A percentile compares a stretch with the other conserved stretches of the same genome.
These are phyloP conservation scores for Beauveria varroae DNA, from an alignment of 2,329 filamentous ascomycete species.

Conservation along the genomic window DNA sequence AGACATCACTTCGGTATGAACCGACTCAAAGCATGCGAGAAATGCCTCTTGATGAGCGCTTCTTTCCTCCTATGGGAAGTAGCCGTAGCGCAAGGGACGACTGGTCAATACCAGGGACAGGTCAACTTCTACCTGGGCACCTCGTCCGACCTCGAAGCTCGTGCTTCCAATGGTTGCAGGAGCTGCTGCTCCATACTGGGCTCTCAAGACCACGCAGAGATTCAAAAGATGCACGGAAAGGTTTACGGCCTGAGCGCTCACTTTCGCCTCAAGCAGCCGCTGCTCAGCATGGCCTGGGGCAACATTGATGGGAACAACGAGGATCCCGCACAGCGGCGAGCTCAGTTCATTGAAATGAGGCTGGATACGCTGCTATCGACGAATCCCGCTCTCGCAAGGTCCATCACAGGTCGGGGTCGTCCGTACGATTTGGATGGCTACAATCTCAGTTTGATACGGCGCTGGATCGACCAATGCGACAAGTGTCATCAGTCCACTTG, in stretches of 20 bases:
- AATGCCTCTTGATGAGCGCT: background rate
- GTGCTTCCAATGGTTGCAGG: background rate
- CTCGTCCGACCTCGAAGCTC: constrained; percentile 1
- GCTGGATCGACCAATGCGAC: constrained; percentile 11
- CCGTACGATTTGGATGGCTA: constrained; percentile 3
- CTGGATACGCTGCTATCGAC: constrained; percentile 3
- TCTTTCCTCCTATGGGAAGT: background rate
- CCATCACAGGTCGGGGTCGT: background rate
- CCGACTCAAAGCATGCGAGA: background rate
- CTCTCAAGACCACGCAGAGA: background rate
- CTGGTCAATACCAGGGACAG: background rate
- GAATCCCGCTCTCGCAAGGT: background rate
- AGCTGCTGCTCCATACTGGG: constrained; percentile 5
- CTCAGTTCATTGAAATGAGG: background rate
- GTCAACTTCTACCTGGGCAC: constrained; percentile 5
- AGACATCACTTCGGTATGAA: background rate
- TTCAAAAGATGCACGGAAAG: background rate
- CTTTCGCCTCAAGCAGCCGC: constrained; percentile 2
- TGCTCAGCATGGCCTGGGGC: constrained; percentile 1
- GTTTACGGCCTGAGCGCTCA: constrained; percentile 1
- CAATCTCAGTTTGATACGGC: background rate
- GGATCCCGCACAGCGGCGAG: background rate
- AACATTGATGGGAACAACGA: background rate
- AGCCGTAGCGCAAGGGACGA: background rate
- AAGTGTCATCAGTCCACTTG: constrained; percentile 5